Evolutionary conservation across 208 protist species (phyloP), one percentile per base, ranked within the genome.

Genomic region (Crithidia mellificae): DNA sequence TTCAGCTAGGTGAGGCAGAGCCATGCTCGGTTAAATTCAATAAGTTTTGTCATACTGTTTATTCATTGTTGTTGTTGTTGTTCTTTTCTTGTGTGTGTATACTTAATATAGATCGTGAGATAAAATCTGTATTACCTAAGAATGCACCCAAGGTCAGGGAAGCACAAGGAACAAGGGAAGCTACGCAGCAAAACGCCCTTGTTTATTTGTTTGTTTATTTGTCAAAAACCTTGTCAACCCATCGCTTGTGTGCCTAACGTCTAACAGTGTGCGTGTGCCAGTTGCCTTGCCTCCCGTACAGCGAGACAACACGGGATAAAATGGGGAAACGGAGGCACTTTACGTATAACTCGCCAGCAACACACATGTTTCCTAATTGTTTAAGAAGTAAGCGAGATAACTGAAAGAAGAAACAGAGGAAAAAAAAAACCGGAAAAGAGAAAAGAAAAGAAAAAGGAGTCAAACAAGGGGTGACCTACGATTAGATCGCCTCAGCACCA

Each of bases 301-400:
- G 22, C 55, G 46, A 20, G 17, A 68, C 44, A 46, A 56, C 72
- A 38, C 6, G 6, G 32, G n/a, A 25, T 38, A 24, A 38, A 61
- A 22, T 22, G 52, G 34, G 44, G 20, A 22, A 39, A 55, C 2
- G 20, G n/a, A 51, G 41, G 38, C 27, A 51, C 15, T n/a, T n/a
- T 15, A n/a, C 17, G 41, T 15, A n/a, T 29, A 20, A 9, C 46
- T 25, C 52, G 38, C n/a, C 51, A 32, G 52, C 27, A 46, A 53
- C 64, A 27, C 53, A 63, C 32, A 41, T 14, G 59, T 65, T 65
- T 65, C 59, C 59, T 65, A 65, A 65, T 65, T 55, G 59, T 24
- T 65, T 65, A 65, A 65, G 47, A 65, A 65, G 46, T 65, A 65
- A 54, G 59, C 52, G 39, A 61, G 41, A 61, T 57, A 34, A 7